phyloP scores from a whole-genome alignment of 1,139 yeast genomes.

The Maudiozyma humilis region DNA sequence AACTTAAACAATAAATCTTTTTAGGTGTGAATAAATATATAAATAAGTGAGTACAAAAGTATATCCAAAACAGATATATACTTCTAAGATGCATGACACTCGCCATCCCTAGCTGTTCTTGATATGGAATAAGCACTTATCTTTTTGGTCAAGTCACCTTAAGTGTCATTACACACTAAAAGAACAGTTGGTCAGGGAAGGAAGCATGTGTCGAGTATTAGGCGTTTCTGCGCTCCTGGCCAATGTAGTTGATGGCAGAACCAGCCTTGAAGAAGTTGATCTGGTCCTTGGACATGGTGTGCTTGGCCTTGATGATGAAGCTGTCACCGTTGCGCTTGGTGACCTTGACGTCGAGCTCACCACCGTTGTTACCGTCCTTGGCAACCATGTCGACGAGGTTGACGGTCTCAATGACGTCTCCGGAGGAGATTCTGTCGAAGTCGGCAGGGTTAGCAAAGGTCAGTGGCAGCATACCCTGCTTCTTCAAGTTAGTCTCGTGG shows the following conservation, averaged over 20 bases:
- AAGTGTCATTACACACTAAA: too few species aligned
- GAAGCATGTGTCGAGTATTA: not conserved
- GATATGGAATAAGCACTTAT: too few species aligned
- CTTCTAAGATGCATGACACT: constrained; percentile 2
- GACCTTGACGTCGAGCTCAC: constrained; percentile 59
- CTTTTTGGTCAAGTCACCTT: too few species aligned
- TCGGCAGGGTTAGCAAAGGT: constrained; percentile 85
- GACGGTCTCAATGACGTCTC: constrained; percentile 72
- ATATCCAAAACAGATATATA: not conserved
- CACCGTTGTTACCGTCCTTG: constrained; percentile 82
- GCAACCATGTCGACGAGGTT: constrained; percentile 72
- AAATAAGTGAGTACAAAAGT: not conserved
- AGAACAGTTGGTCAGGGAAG: constrained; percentile 3
- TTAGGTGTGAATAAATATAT: constrained; percentile 1
- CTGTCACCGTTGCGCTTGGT: constrained; percentile 68
- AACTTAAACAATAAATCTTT: too few species aligned
- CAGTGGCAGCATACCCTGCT: constrained; percentile 93
- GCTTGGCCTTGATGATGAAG: constrained; percentile 69
- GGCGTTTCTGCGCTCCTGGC: constrained; percentile 41
- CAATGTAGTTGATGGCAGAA: constrained; percentile 69
- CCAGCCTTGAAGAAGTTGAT: constrained; percentile 95
- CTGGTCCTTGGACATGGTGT: constrained; percentile 95
- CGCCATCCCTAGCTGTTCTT: not conserved
- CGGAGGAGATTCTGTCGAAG: constrained; percentile 68
- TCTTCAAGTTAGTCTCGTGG: constrained; percentile 82